A percentile compares a stretch with the other conserved stretches of the same genome.
phyloP scores from a whole-genome alignment of 179 eudicot species.

The Spergularia azorica region DNA sequence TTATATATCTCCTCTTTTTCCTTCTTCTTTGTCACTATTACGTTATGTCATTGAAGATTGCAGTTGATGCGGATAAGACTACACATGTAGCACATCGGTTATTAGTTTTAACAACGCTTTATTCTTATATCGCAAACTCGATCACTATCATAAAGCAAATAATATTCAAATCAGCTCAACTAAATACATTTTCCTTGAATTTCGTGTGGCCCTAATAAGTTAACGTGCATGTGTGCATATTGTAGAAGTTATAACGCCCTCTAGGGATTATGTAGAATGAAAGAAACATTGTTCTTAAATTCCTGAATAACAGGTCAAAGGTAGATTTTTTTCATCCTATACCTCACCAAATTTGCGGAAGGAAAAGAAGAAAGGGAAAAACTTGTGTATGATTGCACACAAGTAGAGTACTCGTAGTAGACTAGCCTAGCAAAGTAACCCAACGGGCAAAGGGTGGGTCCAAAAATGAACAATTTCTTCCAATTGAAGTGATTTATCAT shows the following conservation, averaged over 20 bases:
- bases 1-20: background rate
- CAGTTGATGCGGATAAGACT: too few relatives aligned
- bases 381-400: background rate
- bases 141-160: too few relatives aligned
- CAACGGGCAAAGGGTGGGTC: slow-evolving; percentile 1
- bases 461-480: slow-evolving; percentile 19
- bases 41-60: too few relatives aligned
- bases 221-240: background rate
- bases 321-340: too few relatives aligned
- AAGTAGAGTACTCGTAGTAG: too few relatives aligned
- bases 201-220: too few relatives aligned
- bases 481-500: slow-evolving; percentile 18
- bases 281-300: too few relatives aligned
- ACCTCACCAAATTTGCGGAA: background rate
- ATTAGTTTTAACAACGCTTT: too few relatives aligned
- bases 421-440: background rate
- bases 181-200: too few relatives aligned
- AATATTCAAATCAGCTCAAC: background rate
- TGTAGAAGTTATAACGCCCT: background rate
- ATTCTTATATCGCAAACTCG: slow-evolving; percentile 2
- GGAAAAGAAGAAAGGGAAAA: background rate
- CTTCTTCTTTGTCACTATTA: background rate
- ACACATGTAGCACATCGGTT: too few relatives aligned
- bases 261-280: too few relatives aligned
- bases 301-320: too few relatives aligned